These are phyloP conservation scores for Bipolaris oryzae DNA, from an alignment of 2,329 filamentous ascomycete genomes.

Conservation along the genomic window DNA sequence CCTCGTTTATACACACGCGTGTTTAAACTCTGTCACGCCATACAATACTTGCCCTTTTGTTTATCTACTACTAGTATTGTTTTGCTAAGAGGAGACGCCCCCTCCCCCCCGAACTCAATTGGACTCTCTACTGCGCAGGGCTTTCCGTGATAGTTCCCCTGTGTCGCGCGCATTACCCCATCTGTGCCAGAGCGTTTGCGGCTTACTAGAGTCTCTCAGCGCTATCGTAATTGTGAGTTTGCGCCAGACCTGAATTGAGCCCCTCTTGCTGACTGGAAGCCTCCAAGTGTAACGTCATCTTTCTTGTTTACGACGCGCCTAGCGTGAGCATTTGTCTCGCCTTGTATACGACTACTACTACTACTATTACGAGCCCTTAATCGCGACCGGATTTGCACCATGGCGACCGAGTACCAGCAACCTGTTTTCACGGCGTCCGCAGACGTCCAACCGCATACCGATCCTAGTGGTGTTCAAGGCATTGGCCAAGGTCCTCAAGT, in stretches of 20 bases:
- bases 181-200: constrained; percentile 9
- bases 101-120: neutral
- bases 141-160: neutral
- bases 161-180: constrained; percentile 8
- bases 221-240: constrained; percentile 22
- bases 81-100: no score
- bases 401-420: constrained; percentile 7
- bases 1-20: neutral
- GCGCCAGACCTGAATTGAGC: constrained; percentile 8
- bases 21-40: neutral
- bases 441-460: constrained; percentile 22
- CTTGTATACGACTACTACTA: neutral
- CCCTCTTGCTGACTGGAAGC: constrained; percentile 18
- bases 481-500: constrained; percentile 53
- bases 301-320: constrained; percentile 1
- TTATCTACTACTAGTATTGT: no score
- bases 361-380: constrained; percentile 1
- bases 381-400: constrained; percentile 3
- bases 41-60: no score
- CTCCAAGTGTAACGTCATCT: constrained; percentile 2
- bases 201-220: constrained; percentile 15
- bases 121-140: neutral
- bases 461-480: constrained; percentile 40
- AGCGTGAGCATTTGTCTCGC: neutral
- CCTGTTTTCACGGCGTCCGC: neutral